Conservation (phyloP, 2,329 filamentous ascomycete species). For the Xylaria hypoxylon region DNA sequence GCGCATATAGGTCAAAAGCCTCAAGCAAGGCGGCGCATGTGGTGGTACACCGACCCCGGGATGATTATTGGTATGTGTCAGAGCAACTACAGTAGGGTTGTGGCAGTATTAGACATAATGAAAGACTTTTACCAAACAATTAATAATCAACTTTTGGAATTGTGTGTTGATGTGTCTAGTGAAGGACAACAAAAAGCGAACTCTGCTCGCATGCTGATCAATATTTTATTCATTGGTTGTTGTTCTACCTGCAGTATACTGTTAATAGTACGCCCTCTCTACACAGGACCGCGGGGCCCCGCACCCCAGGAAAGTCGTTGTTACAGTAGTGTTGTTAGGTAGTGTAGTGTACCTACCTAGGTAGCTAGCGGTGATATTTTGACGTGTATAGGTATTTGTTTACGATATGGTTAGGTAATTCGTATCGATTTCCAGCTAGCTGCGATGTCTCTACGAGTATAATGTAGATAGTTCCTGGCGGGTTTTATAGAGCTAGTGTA, state of each 20-base stretch:
- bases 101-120: conserved; percentile 17
- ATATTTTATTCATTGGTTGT: neutral
- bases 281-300: no score
- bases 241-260: neutral
- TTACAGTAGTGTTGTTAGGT: no score
- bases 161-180: neutral
- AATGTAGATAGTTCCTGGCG: no score
- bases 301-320: no score
- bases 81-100: neutral
- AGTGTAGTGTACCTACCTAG: no score
- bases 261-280: no score
- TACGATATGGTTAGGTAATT: no score
- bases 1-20: neutral
- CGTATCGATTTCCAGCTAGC: no score
- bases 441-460: no score
- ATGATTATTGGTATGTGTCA: conserved; percentile 6
- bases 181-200: conserved; percentile 7
- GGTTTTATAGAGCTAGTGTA: no score
- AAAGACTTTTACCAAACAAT: conserved; percentile 19
- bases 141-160: conserved; percentile 4
- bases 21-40: neutral
- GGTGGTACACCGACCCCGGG: neutral
- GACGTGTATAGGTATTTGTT: no score
- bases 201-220: conserved; percentile 18
- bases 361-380: no score